These are phyloP conservation scores for Thalassiosira mediterranea DNA, from an alignment of 352 stramenopile species.

Conservation along the genomic window DNA sequence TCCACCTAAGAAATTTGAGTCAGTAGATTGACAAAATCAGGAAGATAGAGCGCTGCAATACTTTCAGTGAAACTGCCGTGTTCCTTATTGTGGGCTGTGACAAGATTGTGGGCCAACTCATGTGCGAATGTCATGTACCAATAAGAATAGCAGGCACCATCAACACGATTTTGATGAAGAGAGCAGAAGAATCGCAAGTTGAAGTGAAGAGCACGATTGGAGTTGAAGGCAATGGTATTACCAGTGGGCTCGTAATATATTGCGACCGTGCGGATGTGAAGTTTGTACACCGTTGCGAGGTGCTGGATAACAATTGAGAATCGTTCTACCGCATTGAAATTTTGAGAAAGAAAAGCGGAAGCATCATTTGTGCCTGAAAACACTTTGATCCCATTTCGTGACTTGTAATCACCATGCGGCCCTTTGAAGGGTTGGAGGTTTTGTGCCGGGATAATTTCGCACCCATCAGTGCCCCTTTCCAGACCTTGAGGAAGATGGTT, in stretches of 20 bases:
- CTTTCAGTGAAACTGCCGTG: conserved; percentile 80
- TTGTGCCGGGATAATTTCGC: conserved; percentile 76
- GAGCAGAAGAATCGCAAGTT: conserved; percentile 73
- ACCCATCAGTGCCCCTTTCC: conserved; percentile 55
- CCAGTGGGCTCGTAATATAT: conserved; percentile 75
- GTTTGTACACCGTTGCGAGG: conserved; percentile 57
- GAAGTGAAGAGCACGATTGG: conserved; percentile 69
- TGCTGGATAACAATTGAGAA: conserved; percentile 70
- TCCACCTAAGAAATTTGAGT: too few species aligned
- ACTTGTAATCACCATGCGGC: conserved; percentile 54
- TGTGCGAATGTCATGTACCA: conserved; percentile 70
- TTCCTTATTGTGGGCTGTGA: conserved; percentile 68
- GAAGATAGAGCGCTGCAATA: conserved; percentile 67
- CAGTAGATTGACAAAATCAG: conserved; percentile 59
- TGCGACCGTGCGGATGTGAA: conserved; percentile 50
- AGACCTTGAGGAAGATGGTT: conserved; percentile 66
- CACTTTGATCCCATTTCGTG: conserved; percentile 69
- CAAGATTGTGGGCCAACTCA: conserved; percentile 76
- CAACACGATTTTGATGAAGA: conserved; percentile 52
- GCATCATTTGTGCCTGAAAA: conserved; percentile 42
- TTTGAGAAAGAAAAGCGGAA: conserved; percentile 55
- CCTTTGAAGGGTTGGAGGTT: conserved; percentile 63
- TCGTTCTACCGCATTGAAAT: conserved; percentile 64
- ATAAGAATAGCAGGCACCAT: conserved; percentile 69
- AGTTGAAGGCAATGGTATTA: conserved; percentile 76